Evolutionary conservation across 73 alveolate genomes (phyloP).

Genomic region (Durusdinium trenchii): DNA sequence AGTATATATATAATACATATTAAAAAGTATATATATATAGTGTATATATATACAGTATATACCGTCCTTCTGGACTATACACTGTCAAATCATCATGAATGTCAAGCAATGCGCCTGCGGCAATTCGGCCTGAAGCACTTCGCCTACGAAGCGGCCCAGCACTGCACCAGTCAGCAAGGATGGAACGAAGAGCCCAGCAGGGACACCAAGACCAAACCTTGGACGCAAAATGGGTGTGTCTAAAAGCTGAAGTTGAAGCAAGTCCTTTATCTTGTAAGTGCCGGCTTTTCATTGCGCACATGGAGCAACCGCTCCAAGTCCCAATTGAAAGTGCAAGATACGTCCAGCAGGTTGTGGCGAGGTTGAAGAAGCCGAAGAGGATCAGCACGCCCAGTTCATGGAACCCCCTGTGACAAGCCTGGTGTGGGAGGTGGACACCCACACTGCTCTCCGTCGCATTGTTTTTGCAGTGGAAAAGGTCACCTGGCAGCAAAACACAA

Average conservation of each 20-base stretch:
- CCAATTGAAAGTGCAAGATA: background rate
- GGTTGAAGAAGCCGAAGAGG: constrained; percentile 66
- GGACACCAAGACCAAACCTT: constrained; percentile 97
- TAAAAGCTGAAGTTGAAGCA: background rate
- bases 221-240: background rate
- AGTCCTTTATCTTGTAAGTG: background rate
- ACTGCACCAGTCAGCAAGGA: constrained; percentile 85
- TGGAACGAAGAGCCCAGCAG: constrained; percentile 97
- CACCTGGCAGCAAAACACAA: too few species aligned
- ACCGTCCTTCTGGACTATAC: too few species aligned
- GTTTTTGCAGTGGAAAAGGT: too few species aligned
- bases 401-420: background rate
- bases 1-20: too few species aligned
- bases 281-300: background rate
- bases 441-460: too few species aligned
- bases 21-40: too few species aligned
- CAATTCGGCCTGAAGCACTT: background rate
- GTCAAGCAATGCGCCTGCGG: background rate
- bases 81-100: background rate
- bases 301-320: too few species aligned
- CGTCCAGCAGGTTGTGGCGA: constrained; percentile 83
- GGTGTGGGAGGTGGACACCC: constrained; percentile 19
- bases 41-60: too few species aligned
- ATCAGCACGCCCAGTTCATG: constrained; percentile 46
- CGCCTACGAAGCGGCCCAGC: constrained; percentile 80